A percentile compares a stretch with the other conserved stretches of the same genome.
phyloP scores from a whole-genome alignment of 345 rosid species.

The Iberis pinnata region DNA sequence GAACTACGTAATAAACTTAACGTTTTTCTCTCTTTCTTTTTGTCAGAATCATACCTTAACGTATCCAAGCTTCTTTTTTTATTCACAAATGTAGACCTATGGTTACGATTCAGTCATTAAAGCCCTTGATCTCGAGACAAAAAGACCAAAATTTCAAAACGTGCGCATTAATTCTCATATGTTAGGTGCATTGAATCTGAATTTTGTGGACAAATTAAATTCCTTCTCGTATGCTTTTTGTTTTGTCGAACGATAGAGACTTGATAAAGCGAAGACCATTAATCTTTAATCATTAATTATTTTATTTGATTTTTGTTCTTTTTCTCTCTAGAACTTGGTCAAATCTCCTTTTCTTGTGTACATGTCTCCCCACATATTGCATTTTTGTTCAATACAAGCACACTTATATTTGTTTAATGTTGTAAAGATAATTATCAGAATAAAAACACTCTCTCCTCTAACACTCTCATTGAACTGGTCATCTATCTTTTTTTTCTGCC shows the following conservation, averaged over 20 bases:
- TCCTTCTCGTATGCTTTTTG: not conserved
- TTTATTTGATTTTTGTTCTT: not conserved
- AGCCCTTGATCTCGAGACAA: not conserved
- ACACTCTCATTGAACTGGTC: too few species aligned
- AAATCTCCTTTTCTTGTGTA: conserved; percentile 19
- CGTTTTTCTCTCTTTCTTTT: too few species aligned
- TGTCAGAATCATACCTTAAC: too few species aligned
- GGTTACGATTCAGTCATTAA: conserved; percentile 4
- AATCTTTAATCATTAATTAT: not conserved
- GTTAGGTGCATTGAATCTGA: conserved; percentile 26
- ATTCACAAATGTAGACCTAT: not conserved
- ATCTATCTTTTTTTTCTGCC: too few species aligned
- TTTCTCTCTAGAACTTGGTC: conserved; percentile 11
- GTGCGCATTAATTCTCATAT: conserved; percentile 4
- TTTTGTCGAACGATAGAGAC: conserved; percentile 19
- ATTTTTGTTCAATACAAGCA: too few species aligned
- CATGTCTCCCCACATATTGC: conserved; percentile 3
- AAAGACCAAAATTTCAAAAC: conserved; percentile 10
- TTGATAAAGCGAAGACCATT: conserved; percentile 5
- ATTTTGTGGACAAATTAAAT: conserved; percentile 15
- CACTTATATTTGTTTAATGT: too few species aligned
- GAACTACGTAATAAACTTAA: conserved; percentile 22
- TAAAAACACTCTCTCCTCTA: too few species aligned
- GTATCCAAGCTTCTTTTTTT: not conserved
- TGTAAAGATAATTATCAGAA: too few species aligned